Conservation (phyloP, 495 filamentous ascomycete species). For the Hypoxylon cercidicola region DNA sequence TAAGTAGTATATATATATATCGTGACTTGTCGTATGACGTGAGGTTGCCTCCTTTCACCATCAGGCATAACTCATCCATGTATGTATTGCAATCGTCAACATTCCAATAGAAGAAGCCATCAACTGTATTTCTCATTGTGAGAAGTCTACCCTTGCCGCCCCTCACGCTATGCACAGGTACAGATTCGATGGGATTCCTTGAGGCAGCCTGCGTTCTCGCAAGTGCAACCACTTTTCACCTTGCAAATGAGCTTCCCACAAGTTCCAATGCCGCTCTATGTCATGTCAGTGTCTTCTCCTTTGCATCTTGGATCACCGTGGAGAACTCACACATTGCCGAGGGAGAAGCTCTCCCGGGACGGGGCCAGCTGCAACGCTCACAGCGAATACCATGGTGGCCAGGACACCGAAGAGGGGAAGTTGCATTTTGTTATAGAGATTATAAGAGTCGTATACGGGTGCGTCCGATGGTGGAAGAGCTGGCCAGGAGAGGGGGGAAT, state of each 20-base stretch:
- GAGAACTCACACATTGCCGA: constrained; percentile 7
- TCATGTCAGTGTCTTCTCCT: not conserved
- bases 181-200: constrained; percentile 19
- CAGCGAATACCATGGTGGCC: constrained; percentile 2
- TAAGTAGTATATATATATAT: too few relatives aligned
- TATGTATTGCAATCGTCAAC: too few relatives aligned
- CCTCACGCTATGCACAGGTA: constrained; percentile 5
- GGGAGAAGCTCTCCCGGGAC: constrained; percentile 14
- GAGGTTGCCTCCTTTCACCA: too few relatives aligned
- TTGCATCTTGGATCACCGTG: not conserved
- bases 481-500: not conserved
- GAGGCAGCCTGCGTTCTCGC: constrained; percentile 13
- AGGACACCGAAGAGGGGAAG: constrained; percentile 2
- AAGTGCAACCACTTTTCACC: constrained; percentile 18
- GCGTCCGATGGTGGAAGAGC: not conserved
- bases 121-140: not conserved
- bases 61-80: too few relatives aligned
- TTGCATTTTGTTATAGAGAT: constrained; percentile 11
- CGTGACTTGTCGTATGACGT: too few relatives aligned
- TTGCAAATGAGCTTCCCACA: constrained; percentile 21
- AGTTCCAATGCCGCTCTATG: constrained; percentile 16
- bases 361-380: constrained; percentile 11
- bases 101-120: constrained; percentile 30
- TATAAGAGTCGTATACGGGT: not conserved
- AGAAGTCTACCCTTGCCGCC: not conserved